Evolutionary conservation across 257 asterid species (phyloP).

Genomic region (Petunia axillaris): DNA sequence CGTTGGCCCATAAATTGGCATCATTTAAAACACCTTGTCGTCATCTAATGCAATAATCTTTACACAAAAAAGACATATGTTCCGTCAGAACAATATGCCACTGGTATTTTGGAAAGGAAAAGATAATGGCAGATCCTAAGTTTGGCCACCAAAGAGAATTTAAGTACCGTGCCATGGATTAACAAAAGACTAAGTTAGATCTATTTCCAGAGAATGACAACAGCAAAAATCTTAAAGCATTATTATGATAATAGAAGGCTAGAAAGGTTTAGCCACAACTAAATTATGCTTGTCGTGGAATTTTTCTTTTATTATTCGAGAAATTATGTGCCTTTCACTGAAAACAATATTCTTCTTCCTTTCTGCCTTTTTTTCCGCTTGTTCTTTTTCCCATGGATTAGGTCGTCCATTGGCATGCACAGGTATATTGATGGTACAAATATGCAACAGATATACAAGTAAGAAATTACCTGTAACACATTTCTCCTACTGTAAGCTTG

Average conservation of each 20-base stretch:
- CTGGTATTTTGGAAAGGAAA: not conserved
- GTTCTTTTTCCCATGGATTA: conserved; percentile 4
- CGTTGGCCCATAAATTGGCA: not conserved
- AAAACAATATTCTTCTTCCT: conserved; percentile 17
- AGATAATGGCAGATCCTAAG: conserved; percentile 13
- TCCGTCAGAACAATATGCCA: conserved; percentile 10
- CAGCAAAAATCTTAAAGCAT: not conserved
- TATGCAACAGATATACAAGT: not conserved
- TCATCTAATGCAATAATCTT: conserved; percentile 1
- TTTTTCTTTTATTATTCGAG: not conserved
- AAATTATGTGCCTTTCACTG: not conserved
- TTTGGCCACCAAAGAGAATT: not conserved
- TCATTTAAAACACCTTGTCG: not conserved
- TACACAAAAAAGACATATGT: not conserved
- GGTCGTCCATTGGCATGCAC: not conserved
- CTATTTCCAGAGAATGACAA: not conserved
- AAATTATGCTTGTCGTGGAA: not conserved
- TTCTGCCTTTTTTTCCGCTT: not conserved
- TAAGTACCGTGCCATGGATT: not conserved
- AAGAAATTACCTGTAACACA: conserved; percentile 78
- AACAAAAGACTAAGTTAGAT: not conserved
- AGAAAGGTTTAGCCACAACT: not conserved
- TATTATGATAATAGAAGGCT: not conserved
- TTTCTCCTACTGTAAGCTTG: conserved; percentile 91
- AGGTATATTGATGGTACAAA: not conserved